Percentiles rank a stretch among this genome's conserved stretches.
phyloP scores from a whole-genome alignment of 768 basidiomycete genomes.

The Mycena belliarum region DNA sequence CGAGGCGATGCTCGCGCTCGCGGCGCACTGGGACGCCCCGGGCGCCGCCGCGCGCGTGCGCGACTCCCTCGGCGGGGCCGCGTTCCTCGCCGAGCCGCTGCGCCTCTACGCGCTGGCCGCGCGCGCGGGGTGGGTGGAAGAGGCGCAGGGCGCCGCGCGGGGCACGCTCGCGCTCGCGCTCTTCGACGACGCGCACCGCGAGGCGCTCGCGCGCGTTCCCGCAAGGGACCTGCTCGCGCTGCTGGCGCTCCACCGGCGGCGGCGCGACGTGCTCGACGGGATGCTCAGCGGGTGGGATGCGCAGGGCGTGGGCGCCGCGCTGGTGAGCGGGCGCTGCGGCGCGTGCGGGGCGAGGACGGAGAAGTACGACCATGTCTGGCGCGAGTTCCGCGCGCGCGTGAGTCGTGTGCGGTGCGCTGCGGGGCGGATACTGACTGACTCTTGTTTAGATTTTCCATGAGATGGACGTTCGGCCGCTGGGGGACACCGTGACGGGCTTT shows the following conservation, averaged over 20 bases:
- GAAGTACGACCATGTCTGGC: constrained; percentile 8
- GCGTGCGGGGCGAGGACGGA: constrained; percentile 4
- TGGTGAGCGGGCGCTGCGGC: constrained; percentile 3
- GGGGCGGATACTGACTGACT: neutral
- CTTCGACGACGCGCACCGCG: constrained; percentile 5
- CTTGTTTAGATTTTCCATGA: constrained; percentile 27
- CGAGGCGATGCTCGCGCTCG: constrained; percentile 10
- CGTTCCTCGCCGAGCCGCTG: constrained; percentile 12
- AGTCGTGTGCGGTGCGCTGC: neutral
- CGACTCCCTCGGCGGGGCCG: constrained; percentile 1
- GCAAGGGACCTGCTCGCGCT: constrained; percentile 5
- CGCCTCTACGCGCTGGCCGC: constrained; percentile 10
- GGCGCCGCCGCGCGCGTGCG: constrained; percentile 9
- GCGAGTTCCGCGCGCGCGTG: constrained; percentile 19
- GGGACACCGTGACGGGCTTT: constrained; percentile 41
- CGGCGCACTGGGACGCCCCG: constrained; percentile 15
- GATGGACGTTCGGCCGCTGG: constrained; percentile 46
- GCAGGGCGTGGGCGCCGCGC: neutral
- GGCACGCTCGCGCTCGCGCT: constrained; percentile 11
- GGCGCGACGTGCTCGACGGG: constrained; percentile 14
- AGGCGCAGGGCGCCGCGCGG: constrained; percentile 8
- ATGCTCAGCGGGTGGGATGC: constrained; percentile 7
- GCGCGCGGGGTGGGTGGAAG: constrained; percentile 18
- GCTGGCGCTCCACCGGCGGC: constrained; percentile 13
- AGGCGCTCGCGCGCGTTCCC: constrained; percentile 3